A percentile compares a stretch with the other conserved stretches of the same genome.
These are phyloP conservation scores for Leccinum angustisporum DNA, from an alignment of 1,284 basidiomycete species.

Conservation along the genomic window DNA sequence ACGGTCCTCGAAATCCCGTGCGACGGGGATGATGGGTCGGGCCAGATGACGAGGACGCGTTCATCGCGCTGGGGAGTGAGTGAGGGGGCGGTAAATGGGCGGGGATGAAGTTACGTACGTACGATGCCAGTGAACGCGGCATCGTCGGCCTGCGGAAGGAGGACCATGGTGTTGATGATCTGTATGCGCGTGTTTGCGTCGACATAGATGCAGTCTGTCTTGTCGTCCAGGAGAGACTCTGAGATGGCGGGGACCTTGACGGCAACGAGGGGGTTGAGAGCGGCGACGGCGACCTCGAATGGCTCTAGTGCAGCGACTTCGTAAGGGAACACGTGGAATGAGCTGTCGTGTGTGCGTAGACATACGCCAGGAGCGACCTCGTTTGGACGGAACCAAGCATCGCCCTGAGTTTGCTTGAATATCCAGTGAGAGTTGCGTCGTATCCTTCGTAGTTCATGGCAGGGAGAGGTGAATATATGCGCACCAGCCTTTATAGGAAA, in stretches of 20 bases:
- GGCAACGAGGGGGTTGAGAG: conserved; percentile 78
- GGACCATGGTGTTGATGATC: conserved; percentile 64
- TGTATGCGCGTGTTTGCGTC: conserved; percentile 73
- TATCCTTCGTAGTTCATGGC: conserved; percentile 39
- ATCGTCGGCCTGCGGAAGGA: conserved; percentile 73
- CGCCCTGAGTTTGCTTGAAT: conserved; percentile 52
- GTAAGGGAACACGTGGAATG: conserved; percentile 73
- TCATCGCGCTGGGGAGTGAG: conserved; percentile 61
- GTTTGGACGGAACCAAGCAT: conserved; percentile 57
- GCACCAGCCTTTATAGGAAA: not conserved
- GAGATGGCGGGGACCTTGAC: conserved; percentile 77
- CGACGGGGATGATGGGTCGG: conserved; percentile 40
- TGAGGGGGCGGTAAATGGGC: not conserved
- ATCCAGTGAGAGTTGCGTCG: conserved; percentile 39
- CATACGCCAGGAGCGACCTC: conserved; percentile 63
- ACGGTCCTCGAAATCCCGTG: too few species aligned
- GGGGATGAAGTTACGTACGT: conserved; percentile 37
- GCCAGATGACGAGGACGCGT: conserved; percentile 76
- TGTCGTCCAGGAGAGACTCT: conserved; percentile 45
- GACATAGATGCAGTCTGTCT: conserved; percentile 54
- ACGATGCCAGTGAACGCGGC: conserved; percentile 85
- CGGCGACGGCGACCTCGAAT: conserved; percentile 70
- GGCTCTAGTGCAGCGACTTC: conserved; percentile 66
- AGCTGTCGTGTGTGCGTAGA: conserved; percentile 60
- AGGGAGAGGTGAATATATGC: not conserved